Percentiles rank a stretch among this genome's conserved stretches.
These are phyloP conservation scores for Yamadazyma atlantica DNA, from an alignment of 1,139 yeast genomes.

Conservation along the genomic window DNA sequence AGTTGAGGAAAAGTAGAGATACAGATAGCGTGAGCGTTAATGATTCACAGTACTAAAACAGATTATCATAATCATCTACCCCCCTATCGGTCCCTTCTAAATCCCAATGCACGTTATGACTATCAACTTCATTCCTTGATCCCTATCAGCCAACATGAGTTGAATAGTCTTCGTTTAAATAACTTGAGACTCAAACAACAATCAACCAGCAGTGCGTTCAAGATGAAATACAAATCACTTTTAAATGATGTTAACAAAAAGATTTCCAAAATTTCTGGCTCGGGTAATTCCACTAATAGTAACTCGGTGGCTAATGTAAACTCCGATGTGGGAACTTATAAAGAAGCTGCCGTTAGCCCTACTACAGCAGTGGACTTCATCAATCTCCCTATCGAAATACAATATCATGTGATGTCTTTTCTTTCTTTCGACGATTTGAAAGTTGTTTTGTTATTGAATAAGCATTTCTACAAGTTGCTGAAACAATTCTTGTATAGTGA, in stretches of 20 bases:
- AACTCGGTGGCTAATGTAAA: background rate
- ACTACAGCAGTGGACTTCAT: conserved; percentile 13
- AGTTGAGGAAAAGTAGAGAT: too few relatives aligned
- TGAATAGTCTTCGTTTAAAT: conserved; percentile 12
- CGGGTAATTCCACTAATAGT: background rate
- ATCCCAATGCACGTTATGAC: conserved; percentile 44
- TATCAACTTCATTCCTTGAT: conserved; percentile 40
- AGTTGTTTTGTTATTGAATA: conserved; percentile 50
- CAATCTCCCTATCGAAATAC: conserved; percentile 35
- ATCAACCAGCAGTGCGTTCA: conserved; percentile 18
- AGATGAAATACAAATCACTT: conserved; percentile 46
- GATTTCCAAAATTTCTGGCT: conserved; percentile 16
- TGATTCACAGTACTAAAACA: conserved; percentile 5
- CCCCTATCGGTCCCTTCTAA: conserved; percentile 44
- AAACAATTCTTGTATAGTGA: conserved; percentile 53
- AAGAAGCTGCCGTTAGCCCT: background rate
- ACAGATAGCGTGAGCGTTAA: background rate
- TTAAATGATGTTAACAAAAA: conserved; percentile 41
- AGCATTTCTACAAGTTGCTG: conserved; percentile 49
- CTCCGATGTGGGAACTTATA: background rate
- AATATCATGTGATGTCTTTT: conserved; percentile 31
- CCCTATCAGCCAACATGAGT: conserved; percentile 38
- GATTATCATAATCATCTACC: conserved; percentile 42
- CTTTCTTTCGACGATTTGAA: conserved; percentile 28
- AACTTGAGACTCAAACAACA: conserved; percentile 11